A percentile compares a stretch with the other conserved stretches of the same genome.
Conservation (phyloP, 306 rosid species). For the Potentilla sterilis region DNA sequence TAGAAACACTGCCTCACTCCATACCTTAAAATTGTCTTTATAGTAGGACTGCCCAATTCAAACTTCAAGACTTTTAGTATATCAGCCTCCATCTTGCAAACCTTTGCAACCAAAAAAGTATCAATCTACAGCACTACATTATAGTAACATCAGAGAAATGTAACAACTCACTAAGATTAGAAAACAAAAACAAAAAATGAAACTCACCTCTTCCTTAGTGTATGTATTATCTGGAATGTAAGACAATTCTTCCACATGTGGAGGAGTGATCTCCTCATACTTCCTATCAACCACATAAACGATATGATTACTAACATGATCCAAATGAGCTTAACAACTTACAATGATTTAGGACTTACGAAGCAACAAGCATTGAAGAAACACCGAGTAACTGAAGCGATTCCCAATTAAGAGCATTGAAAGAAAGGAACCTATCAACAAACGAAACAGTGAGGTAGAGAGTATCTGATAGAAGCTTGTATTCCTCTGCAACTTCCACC, state of each 20-base stretch:
- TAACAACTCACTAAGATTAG: background rate
- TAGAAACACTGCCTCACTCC: background rate
- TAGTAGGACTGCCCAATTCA: constrained; percentile 86
- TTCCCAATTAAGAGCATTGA: constrained; percentile 40
- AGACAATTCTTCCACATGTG: constrained; percentile 71
- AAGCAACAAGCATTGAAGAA: constrained; percentile 76
- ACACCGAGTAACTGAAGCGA: constrained; percentile 72
- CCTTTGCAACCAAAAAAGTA: constrained; percentile 36
- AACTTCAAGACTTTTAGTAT: constrained; percentile 63
- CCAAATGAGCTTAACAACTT: background rate
- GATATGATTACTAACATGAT: background rate
- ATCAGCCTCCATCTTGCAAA: constrained; percentile 82
- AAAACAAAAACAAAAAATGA: background rate
- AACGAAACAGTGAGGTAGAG: constrained; percentile 56
- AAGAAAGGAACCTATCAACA: constrained; percentile 64
- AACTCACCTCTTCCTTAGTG: constrained; percentile 61
- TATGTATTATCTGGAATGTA: constrained; percentile 77
- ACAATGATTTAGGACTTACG: constrained; percentile 46
- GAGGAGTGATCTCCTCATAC: constrained; percentile 89
- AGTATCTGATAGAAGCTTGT: constrained; percentile 72
- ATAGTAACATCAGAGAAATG: background rate
- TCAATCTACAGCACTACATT: background rate
- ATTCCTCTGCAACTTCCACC: constrained; percentile 88
- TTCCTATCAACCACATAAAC: constrained; percentile 43
- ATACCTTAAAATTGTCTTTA: constrained; percentile 74